Evolutionary conservation across 1,284 basidiomycete species (phyloP).

Genomic region (Rugosomyces carneus): DNA sequence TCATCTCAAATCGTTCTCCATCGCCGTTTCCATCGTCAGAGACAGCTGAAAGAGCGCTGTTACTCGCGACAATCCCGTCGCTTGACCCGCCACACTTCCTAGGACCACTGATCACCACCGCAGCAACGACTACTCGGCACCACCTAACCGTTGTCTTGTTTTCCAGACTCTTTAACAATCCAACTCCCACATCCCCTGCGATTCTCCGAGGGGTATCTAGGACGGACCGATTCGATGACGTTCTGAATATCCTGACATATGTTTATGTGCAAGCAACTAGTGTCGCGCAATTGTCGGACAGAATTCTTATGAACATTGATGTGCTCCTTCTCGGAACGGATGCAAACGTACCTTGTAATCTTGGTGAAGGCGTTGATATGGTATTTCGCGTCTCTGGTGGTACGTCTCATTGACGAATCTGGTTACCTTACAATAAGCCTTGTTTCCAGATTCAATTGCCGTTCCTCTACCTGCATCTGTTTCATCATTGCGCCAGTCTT

Average conservation of each 20-base stretch:
- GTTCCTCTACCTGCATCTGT: conserved; percentile 35
- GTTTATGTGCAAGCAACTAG: conserved; percentile 71
- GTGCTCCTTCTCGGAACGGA: conserved; percentile 53
- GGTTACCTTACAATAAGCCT: neutral
- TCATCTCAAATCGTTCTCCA: conserved; percentile 10
- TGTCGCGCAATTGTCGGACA: conserved; percentile 58
- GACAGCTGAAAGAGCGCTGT: conserved; percentile 27
- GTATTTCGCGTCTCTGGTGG: conserved; percentile 48
- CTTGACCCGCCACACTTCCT: conserved; percentile 50
- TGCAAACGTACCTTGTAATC: conserved; percentile 31
- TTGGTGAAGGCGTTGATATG: conserved; percentile 36
- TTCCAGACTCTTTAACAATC: conserved; percentile 47
- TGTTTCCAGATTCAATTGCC: conserved; percentile 30
- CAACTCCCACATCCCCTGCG: conserved; percentile 8
- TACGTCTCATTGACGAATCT: conserved; percentile 19
- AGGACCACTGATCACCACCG: conserved; percentile 43
- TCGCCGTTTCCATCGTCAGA: conserved; percentile 15
- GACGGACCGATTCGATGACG: conserved; percentile 46
- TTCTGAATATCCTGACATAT: conserved; percentile 65
- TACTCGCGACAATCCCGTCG: conserved; percentile 46
- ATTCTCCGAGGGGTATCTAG: conserved; percentile 37
- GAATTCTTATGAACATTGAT: conserved; percentile 63
- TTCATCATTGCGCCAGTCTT: conserved; percentile 27
- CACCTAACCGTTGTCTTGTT: conserved; percentile 59
- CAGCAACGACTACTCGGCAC: conserved; percentile 38